Evolutionary conservation across 768 basidiomycete genomes (phyloP), one percentile per base, ranked within the genome.

Genomic region (Boletus huronensis): DNA sequence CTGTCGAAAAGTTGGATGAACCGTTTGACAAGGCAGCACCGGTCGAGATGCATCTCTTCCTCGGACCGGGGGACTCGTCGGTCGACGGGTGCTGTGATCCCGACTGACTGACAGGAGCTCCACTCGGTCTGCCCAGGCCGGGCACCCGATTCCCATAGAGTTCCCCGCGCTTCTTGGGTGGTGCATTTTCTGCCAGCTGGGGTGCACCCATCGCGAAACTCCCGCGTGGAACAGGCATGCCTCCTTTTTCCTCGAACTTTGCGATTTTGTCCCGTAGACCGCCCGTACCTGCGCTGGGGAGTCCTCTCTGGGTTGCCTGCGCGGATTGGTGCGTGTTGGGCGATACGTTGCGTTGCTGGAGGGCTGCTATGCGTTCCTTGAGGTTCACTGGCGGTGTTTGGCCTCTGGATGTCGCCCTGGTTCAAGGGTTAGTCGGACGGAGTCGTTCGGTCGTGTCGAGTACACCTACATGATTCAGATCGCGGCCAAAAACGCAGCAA

Each of bases 361-460:
- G 75, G 26, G 88, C 88, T 17, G 90, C 90, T 58, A 92, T 91
- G 50, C 90, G 85, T 61, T 91, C 89, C 71, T 85, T 90, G 65
- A 91, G 81, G 67, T 86, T 88, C 48, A 74, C 75, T 45, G 67
- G 67, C 0, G 66, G 58, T 32, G 67, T 59, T 40, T 64, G 53
- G 13, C 59, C 56, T 63, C 65, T 64, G 44, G 68, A 58, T 47
- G 64, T 48, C 25, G 68, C 63, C 66, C 68, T 72, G 53, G 45
- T 43, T 17, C 16, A 16, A 49, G 40, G 32, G 64, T 72, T 49
- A 71, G 63, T 51, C 21, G 23, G 39, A 28, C 7, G 36, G 10
- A 3, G 36, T 19, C 17, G 32, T 26, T 38, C 21, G 29, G 26
- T 19, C 28, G 50, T 26, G 47, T 29, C 48, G 26, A 43, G 14